phyloP scores from a whole-genome alignment of 2,329 filamentous ascomycete species.

The Xylaria sp. region DNA sequence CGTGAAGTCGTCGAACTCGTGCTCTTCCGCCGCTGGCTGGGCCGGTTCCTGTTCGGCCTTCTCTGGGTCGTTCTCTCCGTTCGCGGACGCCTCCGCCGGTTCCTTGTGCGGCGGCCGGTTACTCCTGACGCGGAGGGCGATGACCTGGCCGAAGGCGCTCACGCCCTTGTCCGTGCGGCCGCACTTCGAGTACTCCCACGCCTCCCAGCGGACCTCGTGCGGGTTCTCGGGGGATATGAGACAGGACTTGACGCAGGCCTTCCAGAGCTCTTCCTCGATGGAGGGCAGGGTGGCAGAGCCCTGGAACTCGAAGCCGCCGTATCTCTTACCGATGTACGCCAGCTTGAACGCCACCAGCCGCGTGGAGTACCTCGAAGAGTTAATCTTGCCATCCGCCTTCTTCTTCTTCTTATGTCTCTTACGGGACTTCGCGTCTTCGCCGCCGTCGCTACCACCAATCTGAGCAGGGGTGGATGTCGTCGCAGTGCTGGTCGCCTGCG shows the following conservation, averaged over 20 bases:
- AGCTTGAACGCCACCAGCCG: slow-evolving; percentile 89
- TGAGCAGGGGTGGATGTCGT: neutral
- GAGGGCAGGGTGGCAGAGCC: slow-evolving; percentile 72
- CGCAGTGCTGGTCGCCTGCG: neutral
- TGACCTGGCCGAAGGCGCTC: slow-evolving; percentile 95
- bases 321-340: slow-evolving; percentile 87
- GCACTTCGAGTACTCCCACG: slow-evolving; percentile 91
- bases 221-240: slow-evolving; percentile 74
- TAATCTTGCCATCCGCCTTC: slow-evolving; percentile 57
- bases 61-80: slow-evolving; percentile 19
- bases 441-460: neutral
- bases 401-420: slow-evolving; percentile 42
- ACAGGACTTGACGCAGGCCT: slow-evolving; percentile 78
- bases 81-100: slow-evolving; percentile 26
- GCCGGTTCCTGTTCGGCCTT: slow-evolving; percentile 9
- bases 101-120: slow-evolving; percentile 61
- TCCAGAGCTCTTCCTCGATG: slow-evolving; percentile 93
- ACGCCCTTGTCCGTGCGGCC: slow-evolving; percentile 92
- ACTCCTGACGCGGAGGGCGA: slow-evolving; percentile 81
- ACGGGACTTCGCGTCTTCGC: neutral
- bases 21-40: slow-evolving; percentile 24
- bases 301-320: slow-evolving; percentile 92
- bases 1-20: slow-evolving; percentile 64
- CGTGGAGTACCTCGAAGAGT: slow-evolving; percentile 79
- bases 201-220: slow-evolving; percentile 73